A percentile compares a stretch with the other conserved stretches of the same genome.
These are phyloP conservation scores for Tetrahymena thermophila DNA, from an alignment of 73 alveolate genomes.

Conservation along the genomic window DNA sequence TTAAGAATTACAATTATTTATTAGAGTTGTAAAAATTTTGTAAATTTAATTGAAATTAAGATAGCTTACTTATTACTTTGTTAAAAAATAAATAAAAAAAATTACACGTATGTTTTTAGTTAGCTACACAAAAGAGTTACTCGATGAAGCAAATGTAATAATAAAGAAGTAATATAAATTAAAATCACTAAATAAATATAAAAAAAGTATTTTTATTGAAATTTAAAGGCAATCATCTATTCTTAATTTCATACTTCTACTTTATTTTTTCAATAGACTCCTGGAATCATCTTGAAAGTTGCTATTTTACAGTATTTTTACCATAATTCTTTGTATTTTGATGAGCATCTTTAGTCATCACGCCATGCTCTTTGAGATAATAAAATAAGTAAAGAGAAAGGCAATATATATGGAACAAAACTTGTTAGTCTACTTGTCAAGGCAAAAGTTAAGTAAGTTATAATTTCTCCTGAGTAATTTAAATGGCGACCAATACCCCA, in stretches of 20 bases:
- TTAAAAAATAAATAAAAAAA: too few species aligned
- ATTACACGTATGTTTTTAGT: too few species aligned
- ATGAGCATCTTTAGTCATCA: slow-evolving; percentile 25
- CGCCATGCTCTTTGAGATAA: slow-evolving; percentile 36
- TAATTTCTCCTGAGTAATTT: slow-evolving; percentile 39
- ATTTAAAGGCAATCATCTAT: too few species aligned
- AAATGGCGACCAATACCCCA: slow-evolving; percentile 42
- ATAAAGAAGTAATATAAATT: too few species aligned
- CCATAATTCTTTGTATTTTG: slow-evolving; percentile 25
- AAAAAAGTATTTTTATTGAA: too few species aligned
- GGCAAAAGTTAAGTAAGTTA: slow-evolving; percentile 20
- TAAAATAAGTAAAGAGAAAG: slow-evolving; percentile 13
- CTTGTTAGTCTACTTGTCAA: slow-evolving; percentile 8
- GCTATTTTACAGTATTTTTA: slow-evolving; percentile 15
- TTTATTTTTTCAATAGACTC: neutral
- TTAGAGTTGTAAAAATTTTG: too few species aligned
- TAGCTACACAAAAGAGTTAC: too few species aligned
- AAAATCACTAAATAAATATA: too few species aligned
- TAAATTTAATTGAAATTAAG: too few species aligned
- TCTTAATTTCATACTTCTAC: neutral
- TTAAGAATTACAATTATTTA: too few species aligned
- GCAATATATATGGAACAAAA: slow-evolving; percentile 2
- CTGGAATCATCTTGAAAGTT: slow-evolving; percentile 27
- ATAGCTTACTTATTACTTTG: too few species aligned
- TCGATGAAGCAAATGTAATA: too few species aligned